Evolutionary conservation across 331 rosid species (phyloP).

Genomic region (Cydonia oblonga): DNA sequence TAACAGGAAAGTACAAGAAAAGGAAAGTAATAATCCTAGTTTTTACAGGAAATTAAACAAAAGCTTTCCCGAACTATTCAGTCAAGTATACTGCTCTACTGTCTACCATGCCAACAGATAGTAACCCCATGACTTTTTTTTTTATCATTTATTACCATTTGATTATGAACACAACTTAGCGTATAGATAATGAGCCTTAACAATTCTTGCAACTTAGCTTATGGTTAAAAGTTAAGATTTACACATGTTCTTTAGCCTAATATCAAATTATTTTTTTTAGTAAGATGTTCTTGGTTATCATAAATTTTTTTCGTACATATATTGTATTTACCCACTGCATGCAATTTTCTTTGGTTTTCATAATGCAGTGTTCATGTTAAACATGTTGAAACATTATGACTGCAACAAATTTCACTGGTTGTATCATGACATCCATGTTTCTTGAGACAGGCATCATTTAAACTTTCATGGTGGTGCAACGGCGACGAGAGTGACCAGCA

Average conservation of each 20-base stretch:
- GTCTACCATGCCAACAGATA: background rate
- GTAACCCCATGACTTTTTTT: background rate
- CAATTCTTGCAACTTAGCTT: background rate
- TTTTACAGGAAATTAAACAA: background rate
- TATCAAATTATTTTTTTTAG: background rate
- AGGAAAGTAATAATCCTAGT: background rate
- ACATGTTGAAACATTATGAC: background rate
- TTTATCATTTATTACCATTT: background rate
- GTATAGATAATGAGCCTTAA: background rate
- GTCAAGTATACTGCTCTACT: background rate
- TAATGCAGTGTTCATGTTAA: background rate
- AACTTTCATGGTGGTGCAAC: conserved; percentile 84
- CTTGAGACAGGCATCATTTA: conserved; percentile 66
- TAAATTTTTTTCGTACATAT: background rate
- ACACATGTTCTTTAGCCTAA: background rate
- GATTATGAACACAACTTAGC: background rate
- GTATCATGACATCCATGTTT: conserved; percentile 10
- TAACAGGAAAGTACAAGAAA: background rate
- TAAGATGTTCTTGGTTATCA: background rate
- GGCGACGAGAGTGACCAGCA: conserved; percentile 76
- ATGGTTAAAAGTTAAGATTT: background rate
- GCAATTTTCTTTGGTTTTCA: background rate
- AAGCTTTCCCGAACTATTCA: background rate
- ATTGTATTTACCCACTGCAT: background rate
- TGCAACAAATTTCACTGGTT: background rate